A percentile compares a stretch with the other conserved stretches of the same genome.
phyloP scores from a whole-genome alignment of 2,329 filamentous ascomycete genomes.

The Tolypocladium amazonense region DNA sequence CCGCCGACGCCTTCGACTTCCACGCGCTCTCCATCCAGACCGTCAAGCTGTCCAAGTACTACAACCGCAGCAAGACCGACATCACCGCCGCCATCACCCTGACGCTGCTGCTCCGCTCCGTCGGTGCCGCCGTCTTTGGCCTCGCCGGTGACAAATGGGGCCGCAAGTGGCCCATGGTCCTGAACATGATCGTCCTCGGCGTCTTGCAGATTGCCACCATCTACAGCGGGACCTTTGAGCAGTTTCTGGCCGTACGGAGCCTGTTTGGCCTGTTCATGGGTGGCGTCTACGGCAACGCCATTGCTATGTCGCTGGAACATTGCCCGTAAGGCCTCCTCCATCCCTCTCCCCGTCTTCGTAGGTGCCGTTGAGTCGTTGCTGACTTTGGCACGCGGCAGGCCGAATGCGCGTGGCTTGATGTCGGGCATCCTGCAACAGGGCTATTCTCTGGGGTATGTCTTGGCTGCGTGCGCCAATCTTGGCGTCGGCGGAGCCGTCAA shows the following conservation, averaged over 20 bases:
- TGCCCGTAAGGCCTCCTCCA: slow-evolving; percentile 39
- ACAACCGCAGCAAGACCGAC: slow-evolving; percentile 44
- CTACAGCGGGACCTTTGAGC: slow-evolving; percentile 58
- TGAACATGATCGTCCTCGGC: slow-evolving; percentile 66
- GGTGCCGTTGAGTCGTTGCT: slow-evolving; percentile 4
- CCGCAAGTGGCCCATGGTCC: slow-evolving; percentile 74
- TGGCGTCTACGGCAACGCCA: slow-evolving; percentile 68
- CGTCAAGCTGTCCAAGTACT: slow-evolving; percentile 50
- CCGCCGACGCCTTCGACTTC: slow-evolving; percentile 75
- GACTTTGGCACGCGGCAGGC: slow-evolving; percentile 20
- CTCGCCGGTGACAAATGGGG: slow-evolving; percentile 70
- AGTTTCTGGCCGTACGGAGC: slow-evolving; percentile 65
- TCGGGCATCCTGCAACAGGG: slow-evolving; percentile 76
- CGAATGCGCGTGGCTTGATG: slow-evolving; percentile 66
- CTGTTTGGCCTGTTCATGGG: slow-evolving; percentile 75
- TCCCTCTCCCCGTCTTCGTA: background rate
- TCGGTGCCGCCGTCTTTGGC: slow-evolving; percentile 68
- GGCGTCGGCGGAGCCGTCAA: slow-evolving; percentile 54
- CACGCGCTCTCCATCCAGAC: slow-evolving; percentile 73
- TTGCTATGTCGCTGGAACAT: slow-evolving; percentile 68
- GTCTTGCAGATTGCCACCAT: slow-evolving; percentile 64
- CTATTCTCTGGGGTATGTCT: slow-evolving; percentile 69
- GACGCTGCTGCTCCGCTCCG: slow-evolving; percentile 61
- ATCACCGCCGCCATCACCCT: slow-evolving; percentile 68
- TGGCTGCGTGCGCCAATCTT: slow-evolving; percentile 66